Evolutionary conservation across 176 grass and related monocot species (phyloP), one percentile per base, ranked within the genome.

Genomic region (Areca catechu): DNA sequence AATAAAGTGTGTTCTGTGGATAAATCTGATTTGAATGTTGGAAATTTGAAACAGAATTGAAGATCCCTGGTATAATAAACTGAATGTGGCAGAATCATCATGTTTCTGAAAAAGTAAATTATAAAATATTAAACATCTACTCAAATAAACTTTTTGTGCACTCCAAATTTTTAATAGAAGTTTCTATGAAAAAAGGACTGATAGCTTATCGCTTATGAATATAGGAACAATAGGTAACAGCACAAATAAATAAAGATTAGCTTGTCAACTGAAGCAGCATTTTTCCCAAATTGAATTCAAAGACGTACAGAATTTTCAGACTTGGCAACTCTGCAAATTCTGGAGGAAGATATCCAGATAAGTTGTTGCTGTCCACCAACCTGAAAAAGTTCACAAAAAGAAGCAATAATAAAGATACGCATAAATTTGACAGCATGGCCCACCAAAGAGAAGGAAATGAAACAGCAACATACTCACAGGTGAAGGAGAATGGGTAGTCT

Each of bases 321-420:
- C 0, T 75, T n/a, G 0, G 66, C 0, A 78, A 66, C 22, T 59
- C 61, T 0, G 80, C 69, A 69, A 97, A 74, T 71, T 80, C 28
- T 49, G 61, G 69, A n/a, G 93, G 93, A 82, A 97, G 93, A 77
- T 72, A 69, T 55, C 93, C 93, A 61, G 93, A 97, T 24, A 97
- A 91, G 66, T 97, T 88, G 61, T 97, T 97, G 47, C 58, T 83
- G 48, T 97, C 93, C 55, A 88, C 65, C 67, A 91, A 87, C 6
- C 93, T 97, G 78, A 60, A 69, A 43, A 29, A 73, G 57, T 63
- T 83, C 34, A 59, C 1, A 60, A 61, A n/a, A 69, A 4, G 17
- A 74, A 54, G 6, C 49, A 74, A 19, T 56, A 57, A 17, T 29
- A 65, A 50, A 53, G 16, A 25, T 54, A 15, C 21, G 56, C 27